These are phyloP conservation scores for Symbiodinium pilosum DNA, from an alignment of 73 alveolate genomes.

Conservation along the genomic window DNA sequence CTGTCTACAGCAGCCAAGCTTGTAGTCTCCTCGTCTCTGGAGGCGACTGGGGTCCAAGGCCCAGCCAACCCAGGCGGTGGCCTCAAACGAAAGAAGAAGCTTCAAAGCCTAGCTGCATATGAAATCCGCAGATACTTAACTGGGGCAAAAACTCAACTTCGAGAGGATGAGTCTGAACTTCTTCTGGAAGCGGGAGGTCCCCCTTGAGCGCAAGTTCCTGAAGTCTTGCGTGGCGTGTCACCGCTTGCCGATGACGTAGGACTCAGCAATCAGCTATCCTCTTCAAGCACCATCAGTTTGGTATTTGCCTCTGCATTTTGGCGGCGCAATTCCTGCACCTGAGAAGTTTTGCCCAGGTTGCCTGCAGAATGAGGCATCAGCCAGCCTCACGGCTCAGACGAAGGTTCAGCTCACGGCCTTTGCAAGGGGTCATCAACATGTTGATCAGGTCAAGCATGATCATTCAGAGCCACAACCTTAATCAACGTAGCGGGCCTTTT, in stretches of 20 bases:
- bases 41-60: not conserved
- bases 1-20: not conserved
- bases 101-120: too few relatives aligned
- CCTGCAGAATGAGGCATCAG: not conserved
- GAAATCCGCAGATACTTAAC: not conserved
- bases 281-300: not conserved
- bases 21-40: too few relatives aligned
- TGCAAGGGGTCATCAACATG: not conserved
- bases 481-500: not conserved
- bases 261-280: not conserved
- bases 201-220: not conserved
- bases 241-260: too few relatives aligned
- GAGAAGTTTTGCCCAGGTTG: not conserved
- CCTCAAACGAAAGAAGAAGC: not conserved
- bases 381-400: slow-evolving; percentile 41
- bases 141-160: too few relatives aligned
- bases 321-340: slow-evolving; percentile 25
- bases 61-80: not conserved
- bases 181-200: not conserved
- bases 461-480: not conserved
- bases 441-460: not conserved
- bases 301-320: not conserved
- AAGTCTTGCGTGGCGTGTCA: not conserved
- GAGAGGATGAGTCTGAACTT: too few relatives aligned
- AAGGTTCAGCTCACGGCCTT: slow-evolving; percentile 48